Percentiles rank a stretch among this genome's conserved stretches.
phyloP scores from a whole-genome alignment of 768 basidiomycete genomes.

The Termitomyces sp. region DNA sequence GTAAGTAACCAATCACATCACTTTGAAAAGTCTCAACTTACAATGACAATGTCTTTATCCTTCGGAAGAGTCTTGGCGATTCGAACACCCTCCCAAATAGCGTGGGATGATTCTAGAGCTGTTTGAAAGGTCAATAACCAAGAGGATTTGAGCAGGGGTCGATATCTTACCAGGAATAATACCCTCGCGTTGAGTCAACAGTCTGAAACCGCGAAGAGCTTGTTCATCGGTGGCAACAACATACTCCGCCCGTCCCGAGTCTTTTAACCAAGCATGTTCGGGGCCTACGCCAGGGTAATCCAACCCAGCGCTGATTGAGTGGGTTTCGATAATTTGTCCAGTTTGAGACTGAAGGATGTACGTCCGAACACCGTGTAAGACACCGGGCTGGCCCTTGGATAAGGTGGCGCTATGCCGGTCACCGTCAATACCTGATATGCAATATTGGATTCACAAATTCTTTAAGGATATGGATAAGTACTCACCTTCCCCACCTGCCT shows the following conservation, averaged over 20 bases:
- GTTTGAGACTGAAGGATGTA: constrained; percentile 86
- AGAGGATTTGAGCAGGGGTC: neutral
- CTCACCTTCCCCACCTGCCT: constrained; percentile 93
- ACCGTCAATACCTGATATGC: constrained; percentile 63
- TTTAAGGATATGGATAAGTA: neutral
- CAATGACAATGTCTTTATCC: constrained; percentile 85
- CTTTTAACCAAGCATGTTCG: constrained; percentile 97
- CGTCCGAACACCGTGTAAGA: constrained; percentile 93
- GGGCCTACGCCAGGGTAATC: constrained; percentile 98
- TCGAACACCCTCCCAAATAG: constrained; percentile 87
- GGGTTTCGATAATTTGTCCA: constrained; percentile 96
- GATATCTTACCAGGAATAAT: constrained; percentile 81
- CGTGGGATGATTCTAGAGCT: constrained; percentile 96
- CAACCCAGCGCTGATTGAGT: constrained; percentile 93
- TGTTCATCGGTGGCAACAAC: constrained; percentile 91
- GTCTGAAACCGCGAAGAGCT: constrained; percentile 86
- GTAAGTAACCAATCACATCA: neutral
- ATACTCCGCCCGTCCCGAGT: constrained; percentile 90
- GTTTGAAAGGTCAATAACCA: constrained; percentile 3
- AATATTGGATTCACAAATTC: neutral
- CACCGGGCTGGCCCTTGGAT: constrained; percentile 85
- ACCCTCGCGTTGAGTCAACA: constrained; percentile 89
- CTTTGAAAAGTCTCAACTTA: constrained; percentile 34
- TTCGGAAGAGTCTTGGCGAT: constrained; percentile 81
- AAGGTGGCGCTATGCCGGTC: constrained; percentile 90